Percentiles rank a stretch among this genome's conserved stretches.
Conservation (phyloP, 352 stramenopile species). For the Globisporangium megalacanthum region DNA sequence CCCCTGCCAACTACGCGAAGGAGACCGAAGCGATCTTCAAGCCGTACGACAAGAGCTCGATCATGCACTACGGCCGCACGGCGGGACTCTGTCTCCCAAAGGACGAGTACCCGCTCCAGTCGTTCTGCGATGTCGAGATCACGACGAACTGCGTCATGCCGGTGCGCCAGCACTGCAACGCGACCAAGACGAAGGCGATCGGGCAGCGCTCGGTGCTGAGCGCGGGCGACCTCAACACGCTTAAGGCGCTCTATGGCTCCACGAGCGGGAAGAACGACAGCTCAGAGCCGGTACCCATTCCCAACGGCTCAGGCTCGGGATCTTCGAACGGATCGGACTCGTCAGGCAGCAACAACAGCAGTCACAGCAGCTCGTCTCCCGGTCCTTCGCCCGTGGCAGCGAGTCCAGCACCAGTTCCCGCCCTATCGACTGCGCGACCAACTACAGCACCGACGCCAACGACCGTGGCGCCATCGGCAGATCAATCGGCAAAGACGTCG, state of each 20-base stretch:
- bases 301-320: slow-evolving; percentile 2
- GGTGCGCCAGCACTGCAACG: slow-evolving; percentile 61
- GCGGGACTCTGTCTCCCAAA: slow-evolving; percentile 69
- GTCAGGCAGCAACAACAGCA: not conserved
- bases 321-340: not conserved
- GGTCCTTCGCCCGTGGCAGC: slow-evolving; percentile 12
- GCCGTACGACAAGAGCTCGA: slow-evolving; percentile 61
- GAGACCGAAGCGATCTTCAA: slow-evolving; percentile 50
- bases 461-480: not conserved
- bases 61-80: slow-evolving; percentile 74
- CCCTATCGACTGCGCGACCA: not conserved
- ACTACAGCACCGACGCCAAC: slow-evolving; percentile 1
- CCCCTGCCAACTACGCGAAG: slow-evolving; percentile 64
- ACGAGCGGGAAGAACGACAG: slow-evolving; percentile 23
- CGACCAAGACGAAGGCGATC: slow-evolving; percentile 55
- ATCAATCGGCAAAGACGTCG: too few species aligned
- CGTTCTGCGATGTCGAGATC: slow-evolving; percentile 60
- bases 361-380: slow-evolving; percentile 1
- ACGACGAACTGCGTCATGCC: slow-evolving; percentile 68
- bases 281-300: slow-evolving; percentile 26
- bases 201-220: slow-evolving; percentile 51
- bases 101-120: slow-evolving; percentile 48
- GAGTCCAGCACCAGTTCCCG: slow-evolving; percentile 4
- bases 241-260: slow-evolving; percentile 54
- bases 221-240: slow-evolving; percentile 52